Evolutionary conservation across 2,329 filamentous ascomycete genomes (phyloP).

Genomic region (Achaetomium macrosporum): DNA sequence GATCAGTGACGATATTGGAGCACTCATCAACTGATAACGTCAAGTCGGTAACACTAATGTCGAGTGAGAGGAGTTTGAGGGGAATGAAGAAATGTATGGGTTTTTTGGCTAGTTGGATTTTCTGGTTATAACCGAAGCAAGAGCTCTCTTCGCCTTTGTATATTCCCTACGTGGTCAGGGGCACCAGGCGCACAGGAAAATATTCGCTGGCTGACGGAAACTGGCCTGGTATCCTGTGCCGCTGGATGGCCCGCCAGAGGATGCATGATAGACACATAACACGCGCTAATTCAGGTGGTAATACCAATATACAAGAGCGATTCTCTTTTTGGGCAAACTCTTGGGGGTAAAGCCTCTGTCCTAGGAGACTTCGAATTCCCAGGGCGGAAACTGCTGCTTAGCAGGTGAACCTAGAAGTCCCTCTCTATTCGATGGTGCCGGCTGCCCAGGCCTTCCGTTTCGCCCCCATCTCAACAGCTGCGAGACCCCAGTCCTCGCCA

Average conservation of each 20-base stretch:
- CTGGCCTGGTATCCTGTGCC: neutral
- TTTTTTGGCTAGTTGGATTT: neutral
- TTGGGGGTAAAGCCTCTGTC: neutral
- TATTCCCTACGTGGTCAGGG: no score
- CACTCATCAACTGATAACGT: slow-evolving; percentile 37
- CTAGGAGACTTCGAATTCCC: neutral
- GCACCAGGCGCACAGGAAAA: no score
- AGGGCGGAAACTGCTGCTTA: neutral
- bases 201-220: no score
- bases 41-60: neutral
- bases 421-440: slow-evolving; percentile 50
- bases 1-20: slow-evolving; percentile 42
- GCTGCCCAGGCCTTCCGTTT: slow-evolving; percentile 81
- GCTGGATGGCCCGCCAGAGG: slow-evolving; percentile 16
- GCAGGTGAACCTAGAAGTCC: neutral
- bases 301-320: slow-evolving; percentile 19
- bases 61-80: neutral
- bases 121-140: neutral
- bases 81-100: neutral
- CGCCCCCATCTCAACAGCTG: slow-evolving; percentile 86
- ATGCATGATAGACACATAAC: slow-evolving; percentile 28
- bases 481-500: slow-evolving; percentile 91
- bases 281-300: slow-evolving; percentile 26
- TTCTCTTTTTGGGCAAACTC: neutral
- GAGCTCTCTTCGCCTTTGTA: no score